Evolutionary conservation across 495 filamentous ascomycete species (phyloP).

Genomic region (Durotheca rogersii): DNA sequence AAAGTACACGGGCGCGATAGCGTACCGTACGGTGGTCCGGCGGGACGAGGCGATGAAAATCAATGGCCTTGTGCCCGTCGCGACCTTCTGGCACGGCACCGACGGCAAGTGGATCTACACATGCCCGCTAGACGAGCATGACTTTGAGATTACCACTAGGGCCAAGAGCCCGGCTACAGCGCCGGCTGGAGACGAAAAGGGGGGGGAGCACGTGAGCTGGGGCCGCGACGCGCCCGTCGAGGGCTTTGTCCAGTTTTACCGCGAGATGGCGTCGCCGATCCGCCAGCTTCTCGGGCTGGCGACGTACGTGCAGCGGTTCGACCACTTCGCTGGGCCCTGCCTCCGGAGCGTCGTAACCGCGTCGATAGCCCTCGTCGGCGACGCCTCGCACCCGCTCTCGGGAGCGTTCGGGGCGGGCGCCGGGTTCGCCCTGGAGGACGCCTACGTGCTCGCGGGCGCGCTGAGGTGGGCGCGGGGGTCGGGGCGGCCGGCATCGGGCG

Average conservation of each 20-base stretch:
- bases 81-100: conserved; percentile 35
- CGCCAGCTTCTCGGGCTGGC: conserved; percentile 18
- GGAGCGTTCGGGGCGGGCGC: conserved; percentile 31
- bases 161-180: conserved; percentile 14
- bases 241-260: conserved; percentile 12
- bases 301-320: conserved; percentile 30
- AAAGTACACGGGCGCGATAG: conserved; percentile 27
- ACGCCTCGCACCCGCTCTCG: conserved; percentile 36
- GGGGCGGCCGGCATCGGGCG: conserved; percentile 3
- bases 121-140: conserved; percentile 24
- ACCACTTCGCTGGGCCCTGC: conserved; percentile 28
- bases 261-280: conserved; percentile 30
- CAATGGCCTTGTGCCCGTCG: conserved; percentile 25
- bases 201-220: conserved; percentile 26
- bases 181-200: no score
- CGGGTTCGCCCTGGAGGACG: conserved; percentile 11
- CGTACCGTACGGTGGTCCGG: conserved; percentile 30
- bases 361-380: conserved; percentile 31
- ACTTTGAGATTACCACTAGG: conserved; percentile 29
- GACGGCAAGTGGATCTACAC: conserved; percentile 28
- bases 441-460: neutral
- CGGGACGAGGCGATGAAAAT: conserved; percentile 21
- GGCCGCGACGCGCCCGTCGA: conserved; percentile 20
- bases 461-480: conserved; percentile 24
- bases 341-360: conserved; percentile 12